Percentiles rank a stretch among this genome's conserved stretches.
phyloP scores from a whole-genome alignment of 2,329 filamentous ascomycete genomes.

The Penicillium sp. region DNA sequence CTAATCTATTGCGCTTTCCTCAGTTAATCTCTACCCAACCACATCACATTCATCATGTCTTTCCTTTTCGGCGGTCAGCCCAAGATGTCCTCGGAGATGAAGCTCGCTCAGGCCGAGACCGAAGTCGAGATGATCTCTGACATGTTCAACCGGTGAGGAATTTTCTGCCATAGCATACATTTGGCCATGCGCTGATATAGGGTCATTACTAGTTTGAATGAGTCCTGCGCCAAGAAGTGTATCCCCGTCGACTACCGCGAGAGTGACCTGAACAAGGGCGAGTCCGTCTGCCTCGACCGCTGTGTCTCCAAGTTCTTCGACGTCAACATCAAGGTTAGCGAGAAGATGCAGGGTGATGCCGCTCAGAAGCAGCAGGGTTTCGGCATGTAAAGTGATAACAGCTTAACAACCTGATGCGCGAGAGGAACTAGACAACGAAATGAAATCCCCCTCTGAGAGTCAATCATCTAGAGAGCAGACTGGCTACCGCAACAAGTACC shows the following conservation, averaged over 20 bases:
- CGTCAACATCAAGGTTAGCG: slow-evolving; percentile 94
- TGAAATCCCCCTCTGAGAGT: not conserved
- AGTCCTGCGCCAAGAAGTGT: slow-evolving; percentile 92
- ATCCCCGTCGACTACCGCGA: slow-evolving; percentile 91
- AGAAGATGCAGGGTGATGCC: slow-evolving; percentile 91
- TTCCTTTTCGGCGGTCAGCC: slow-evolving; percentile 71
- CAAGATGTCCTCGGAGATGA: slow-evolving; percentile 91
- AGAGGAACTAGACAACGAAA: not conserved
- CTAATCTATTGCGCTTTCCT: not conserved
- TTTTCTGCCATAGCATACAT: not conserved
- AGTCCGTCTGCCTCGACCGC: slow-evolving; percentile 95
- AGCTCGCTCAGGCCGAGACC: slow-evolving; percentile 92
- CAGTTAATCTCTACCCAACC: slow-evolving; percentile 8
- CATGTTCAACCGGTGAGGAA: slow-evolving; percentile 89
- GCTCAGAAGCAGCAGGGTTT: slow-evolving; percentile 63
- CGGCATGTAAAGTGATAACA: slow-evolving; percentile 41
- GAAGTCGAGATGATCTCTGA: slow-evolving; percentile 97
- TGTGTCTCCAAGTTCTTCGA: slow-evolving; percentile 99
- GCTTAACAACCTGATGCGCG: not conserved
- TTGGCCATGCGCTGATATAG: not conserved
- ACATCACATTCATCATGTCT: slow-evolving; percentile 57
- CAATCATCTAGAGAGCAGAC: not conserved
- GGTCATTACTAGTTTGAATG: slow-evolving; percentile 64
- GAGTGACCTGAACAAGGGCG: slow-evolving; percentile 96
- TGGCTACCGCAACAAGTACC: not conserved